phyloP scores from a whole-genome alignment of 805 yeast species.

The Yarrowia sp. region DNA sequence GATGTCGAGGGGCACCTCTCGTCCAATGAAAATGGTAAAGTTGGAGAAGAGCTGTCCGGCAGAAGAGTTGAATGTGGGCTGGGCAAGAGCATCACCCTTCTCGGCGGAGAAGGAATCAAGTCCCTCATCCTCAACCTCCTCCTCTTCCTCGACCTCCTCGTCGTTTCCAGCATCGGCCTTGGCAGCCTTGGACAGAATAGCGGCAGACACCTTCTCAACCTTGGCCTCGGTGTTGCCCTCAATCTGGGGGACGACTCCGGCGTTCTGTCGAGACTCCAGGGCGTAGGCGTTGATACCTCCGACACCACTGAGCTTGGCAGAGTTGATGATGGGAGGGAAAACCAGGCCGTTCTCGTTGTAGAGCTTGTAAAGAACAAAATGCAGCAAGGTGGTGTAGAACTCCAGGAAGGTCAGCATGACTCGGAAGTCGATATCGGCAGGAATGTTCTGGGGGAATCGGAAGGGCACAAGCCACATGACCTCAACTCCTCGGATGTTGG shows the following conservation, averaged over 20 bases:
- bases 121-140: conserved; percentile 42
- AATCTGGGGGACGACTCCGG: conserved; percentile 35
- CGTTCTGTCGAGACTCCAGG: conserved; percentile 48
- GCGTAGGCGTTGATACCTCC: conserved; percentile 88
- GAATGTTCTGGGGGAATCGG: conserved; percentile 94
- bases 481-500: conserved; percentile 84
- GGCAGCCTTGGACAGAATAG: conserved; percentile 40
- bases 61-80: conserved; percentile 47
- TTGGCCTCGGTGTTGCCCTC: conserved; percentile 36
- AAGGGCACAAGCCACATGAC: conserved; percentile 95
- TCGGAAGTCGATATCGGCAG: conserved; percentile 90
- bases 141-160: conserved; percentile 33
- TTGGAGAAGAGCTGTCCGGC: conserved; percentile 61
- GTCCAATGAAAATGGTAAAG: conserved; percentile 81
- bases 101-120: conserved; percentile 66
- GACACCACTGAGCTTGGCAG: conserved; percentile 69
- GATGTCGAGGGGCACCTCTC: conserved; percentile 92
- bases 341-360: conserved; percentile 82
- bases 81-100: conserved; percentile 57
- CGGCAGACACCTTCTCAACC: conserved; percentile 31
- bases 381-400: conserved; percentile 87
- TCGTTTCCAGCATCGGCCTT: conserved; percentile 40
- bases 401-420: conserved; percentile 96
- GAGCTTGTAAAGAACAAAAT: conserved; percentile 80
- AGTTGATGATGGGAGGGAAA: conserved; percentile 86